Evolutionary conservation across 2,329 filamentous ascomycete genomes (phyloP).

Genomic region (Trichophyton equinum): DNA sequence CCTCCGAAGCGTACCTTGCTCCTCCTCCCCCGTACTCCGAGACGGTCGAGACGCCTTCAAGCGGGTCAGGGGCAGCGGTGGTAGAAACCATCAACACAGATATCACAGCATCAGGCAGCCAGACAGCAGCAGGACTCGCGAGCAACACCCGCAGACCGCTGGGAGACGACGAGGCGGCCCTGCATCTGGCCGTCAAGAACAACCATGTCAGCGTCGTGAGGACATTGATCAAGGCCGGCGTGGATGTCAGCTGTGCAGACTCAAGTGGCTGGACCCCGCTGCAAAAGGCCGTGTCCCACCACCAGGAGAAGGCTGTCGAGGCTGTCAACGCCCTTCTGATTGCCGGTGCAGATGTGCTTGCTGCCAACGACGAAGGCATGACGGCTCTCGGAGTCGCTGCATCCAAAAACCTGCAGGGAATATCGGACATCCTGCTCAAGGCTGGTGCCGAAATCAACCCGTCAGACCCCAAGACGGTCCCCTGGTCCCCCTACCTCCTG

Average conservation of each 20-base stretch:
- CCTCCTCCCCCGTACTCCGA: neutral
- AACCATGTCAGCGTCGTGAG: neutral
- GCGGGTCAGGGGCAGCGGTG: neutral
- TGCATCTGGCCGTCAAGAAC: constrained; percentile 3
- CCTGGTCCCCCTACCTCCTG: constrained; percentile 1
- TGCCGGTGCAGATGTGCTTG: neutral
- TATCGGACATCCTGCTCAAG: neutral
- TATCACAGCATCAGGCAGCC: neutral
- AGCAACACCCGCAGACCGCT: neutral
- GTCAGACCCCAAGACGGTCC: neutral
- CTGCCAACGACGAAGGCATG: neutral
- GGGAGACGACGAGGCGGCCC: neutral
- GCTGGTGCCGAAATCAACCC: constrained; percentile 1
- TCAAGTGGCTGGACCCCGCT: neutral
- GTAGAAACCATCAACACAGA: neutral
- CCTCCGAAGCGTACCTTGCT: neutral
- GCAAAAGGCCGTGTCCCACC: neutral
- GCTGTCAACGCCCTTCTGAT: neutral
- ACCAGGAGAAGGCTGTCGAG: neutral
- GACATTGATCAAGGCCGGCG: neutral
- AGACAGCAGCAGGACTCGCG: neutral
- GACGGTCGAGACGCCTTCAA: neutral
- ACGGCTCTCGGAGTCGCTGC: neutral
- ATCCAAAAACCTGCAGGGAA: neutral
- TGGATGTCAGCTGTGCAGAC: neutral